A percentile compares a stretch with the other conserved stretches of the same genome.
Conservation (phyloP, 257 asterid species). For the Orobanche coerulescens region DNA sequence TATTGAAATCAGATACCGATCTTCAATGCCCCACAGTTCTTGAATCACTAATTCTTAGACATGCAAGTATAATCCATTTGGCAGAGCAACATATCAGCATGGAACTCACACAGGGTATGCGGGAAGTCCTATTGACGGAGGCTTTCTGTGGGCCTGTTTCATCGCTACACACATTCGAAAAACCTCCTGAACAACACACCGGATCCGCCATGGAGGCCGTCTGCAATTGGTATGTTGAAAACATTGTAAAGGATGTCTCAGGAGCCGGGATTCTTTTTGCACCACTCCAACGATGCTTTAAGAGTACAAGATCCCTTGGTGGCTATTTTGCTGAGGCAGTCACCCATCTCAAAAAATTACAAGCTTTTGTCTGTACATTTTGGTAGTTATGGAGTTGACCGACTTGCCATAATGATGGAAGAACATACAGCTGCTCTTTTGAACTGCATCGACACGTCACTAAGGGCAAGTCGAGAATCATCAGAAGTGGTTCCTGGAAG, state of each 20-base stretch:
- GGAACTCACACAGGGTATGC: slow-evolving; percentile 95
- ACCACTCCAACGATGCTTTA: slow-evolving; percentile 83
- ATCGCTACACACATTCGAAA: slow-evolving; percentile 86
- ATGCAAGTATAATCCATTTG: slow-evolving; percentile 75
- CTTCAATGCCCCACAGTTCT: slow-evolving; percentile 89
- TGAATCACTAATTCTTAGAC: slow-evolving; percentile 77
- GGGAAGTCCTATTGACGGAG: slow-evolving; percentile 85
- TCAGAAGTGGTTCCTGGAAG: slow-evolving; percentile 89
- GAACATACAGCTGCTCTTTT: slow-evolving; percentile 95
- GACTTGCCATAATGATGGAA: slow-evolving; percentile 77
- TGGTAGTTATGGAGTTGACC: slow-evolving; percentile 94
- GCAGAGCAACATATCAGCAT: slow-evolving; percentile 98
- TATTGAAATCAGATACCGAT: slow-evolving; percentile 85
- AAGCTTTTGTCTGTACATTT: slow-evolving; percentile 80
- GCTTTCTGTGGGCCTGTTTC: slow-evolving; percentile 94
- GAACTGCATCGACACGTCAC: slow-evolving; percentile 85
- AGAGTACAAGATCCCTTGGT: slow-evolving; percentile 94
- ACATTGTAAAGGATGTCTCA: slow-evolving; percentile 85
- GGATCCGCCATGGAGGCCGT: slow-evolving; percentile 88
- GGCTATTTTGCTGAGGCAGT: slow-evolving; percentile 91
- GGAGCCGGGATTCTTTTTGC: slow-evolving; percentile 86
- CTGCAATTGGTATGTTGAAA: slow-evolving; percentile 91
- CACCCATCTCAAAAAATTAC: slow-evolving; percentile 63
- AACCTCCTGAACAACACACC: slow-evolving; percentile 66
- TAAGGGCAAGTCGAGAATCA: slow-evolving; percentile 85